Base-by-base conservation (phyloP, 768 basidiomycete genomes). In the Auricularia sp. region DNA sequence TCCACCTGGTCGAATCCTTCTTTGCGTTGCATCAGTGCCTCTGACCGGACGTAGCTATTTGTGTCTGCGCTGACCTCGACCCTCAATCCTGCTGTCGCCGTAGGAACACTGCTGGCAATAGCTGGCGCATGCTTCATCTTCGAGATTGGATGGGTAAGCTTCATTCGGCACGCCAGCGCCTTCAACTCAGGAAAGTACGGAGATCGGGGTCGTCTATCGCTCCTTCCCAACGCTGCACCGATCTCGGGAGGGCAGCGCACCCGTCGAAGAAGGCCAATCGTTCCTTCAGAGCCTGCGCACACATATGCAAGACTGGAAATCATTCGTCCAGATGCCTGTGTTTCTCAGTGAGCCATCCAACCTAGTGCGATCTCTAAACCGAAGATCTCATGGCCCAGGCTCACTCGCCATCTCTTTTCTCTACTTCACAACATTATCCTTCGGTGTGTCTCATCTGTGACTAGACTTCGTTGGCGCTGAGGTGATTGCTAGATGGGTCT, bases 401-500 rank as follows among this genome's bases (percentile, higher is more conserved):
- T 79, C 78, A 0, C 24, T 82, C 8, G 72, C 79, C 1, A 78
- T 81, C 54, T 77, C 80, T 1, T 71, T 77, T 34, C 73, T 82
- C 0, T 82, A 81, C 65, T 70, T 82, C 42, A 80, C 79, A 0
- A 51, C 47, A 6, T 18, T 51, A 79, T 79, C 1, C 73, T 78
- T 3, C 75, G 72, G 69, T 74, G 44, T 16, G 68, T 66, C n/a
- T 5, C 47, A 14, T 56, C 3, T 61, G 18, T 10, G 24, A n/a
- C 16, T 8, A 13, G 18, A 35, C 24, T 36, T 62, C n/a, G 33
- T 35, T 56, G 11, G 18, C n/a, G 18, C 58, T 13, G 4, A 54
- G 44, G 3, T n/a, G 47, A 61, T 75, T 75, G 33, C 83, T 83
- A 67, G 83, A 85, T 67, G 82, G 82, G 5, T 81, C 77, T 2